Base-by-base conservation (phyloP, 306 rosid species). In the Mimosa pudica region DNA sequence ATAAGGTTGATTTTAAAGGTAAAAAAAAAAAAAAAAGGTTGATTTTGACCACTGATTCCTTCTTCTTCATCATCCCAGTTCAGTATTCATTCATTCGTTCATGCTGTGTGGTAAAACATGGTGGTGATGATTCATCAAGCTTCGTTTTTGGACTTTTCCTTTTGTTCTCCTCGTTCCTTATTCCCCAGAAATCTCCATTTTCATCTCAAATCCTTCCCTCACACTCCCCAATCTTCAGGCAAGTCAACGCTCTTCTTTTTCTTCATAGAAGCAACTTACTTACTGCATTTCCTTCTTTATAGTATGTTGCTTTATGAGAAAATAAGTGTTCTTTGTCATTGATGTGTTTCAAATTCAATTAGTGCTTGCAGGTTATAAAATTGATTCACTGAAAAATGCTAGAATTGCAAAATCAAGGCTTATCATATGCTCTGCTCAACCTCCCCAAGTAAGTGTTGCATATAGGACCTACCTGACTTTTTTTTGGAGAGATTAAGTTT, bases 361-460 rank as follows among this genome's bases (percentile, higher is more conserved):
- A n/a, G 52, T 55, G 14, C 30, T 67, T 8, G 13, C 77, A 87
- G 91, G 89, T 57, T 69, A 62, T 70, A 85, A 51, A 49, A 51
- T 35, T 38, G 52, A 55, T 57, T 75, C 79, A 71, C 74, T 77
- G 75, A 74, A 24, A 44, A 76, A 87, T 81, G 80, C 79, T 45
- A 80, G 76, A 77, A 5, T 41, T 73, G 48, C 51, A 55, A 55
- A 73, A 38, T 73, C 77, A 55, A 73, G 66, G 67, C 38, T 73
- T n/a, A 54, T 51, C 20, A 67, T 73, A 38, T 73, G 77, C 51
- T 73, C 77, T 55, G 77, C 67, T 6, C 52, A n/a, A 55, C 51
- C 52, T 73, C 52, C n/a, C 18, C 52, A 36, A 18, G 77, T 73
- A 55, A 24, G 77, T 73, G 77, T n/a, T n/a, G n/a, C n/a, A n/a